Evolutionary conservation across 805 yeast species (phyloP).

Genomic region (Yamadazyma takamatsuzukensis): DNA sequence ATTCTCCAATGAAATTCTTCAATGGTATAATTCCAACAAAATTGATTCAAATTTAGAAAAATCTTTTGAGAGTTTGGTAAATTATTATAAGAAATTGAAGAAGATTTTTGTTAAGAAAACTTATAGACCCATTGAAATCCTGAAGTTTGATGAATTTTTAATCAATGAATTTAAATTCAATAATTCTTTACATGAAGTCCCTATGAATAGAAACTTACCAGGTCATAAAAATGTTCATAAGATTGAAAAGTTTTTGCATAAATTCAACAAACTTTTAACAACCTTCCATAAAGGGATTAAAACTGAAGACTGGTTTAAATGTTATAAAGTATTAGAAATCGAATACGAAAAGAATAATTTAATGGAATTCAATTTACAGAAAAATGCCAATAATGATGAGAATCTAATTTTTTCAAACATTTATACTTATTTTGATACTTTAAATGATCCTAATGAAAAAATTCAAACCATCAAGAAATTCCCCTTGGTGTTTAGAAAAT

Average conservation of each 20-base stretch:
- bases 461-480: constrained; percentile 40
- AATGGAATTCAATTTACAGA: constrained; percentile 50
- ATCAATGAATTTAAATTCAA: constrained; percentile 41
- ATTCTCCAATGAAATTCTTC: constrained; percentile 62
- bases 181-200: constrained; percentile 41
- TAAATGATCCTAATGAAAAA: constrained; percentile 46
- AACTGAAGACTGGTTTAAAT: constrained; percentile 73
- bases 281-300: constrained; percentile 55
- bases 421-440: constrained; percentile 62
- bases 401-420: constrained; percentile 62
- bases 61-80: constrained; percentile 37
- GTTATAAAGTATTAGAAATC: constrained; percentile 69
- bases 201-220: constrained; percentile 44
- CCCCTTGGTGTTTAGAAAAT: constrained; percentile 65
- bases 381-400: constrained; percentile 43
- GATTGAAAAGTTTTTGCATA: constrained; percentile 59
- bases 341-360: constrained; percentile 59
- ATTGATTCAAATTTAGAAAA: constrained; percentile 30
- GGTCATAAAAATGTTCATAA: constrained; percentile 42
- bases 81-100: constrained; percentile 61
- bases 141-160: constrained; percentile 35
- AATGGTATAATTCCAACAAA: constrained; percentile 43
- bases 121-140: constrained; percentile 54
- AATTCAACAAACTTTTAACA: constrained; percentile 59
- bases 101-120: constrained; percentile 66